phyloP scores from a whole-genome alignment of 179 eudicot species.

The Silene coronaria region DNA sequence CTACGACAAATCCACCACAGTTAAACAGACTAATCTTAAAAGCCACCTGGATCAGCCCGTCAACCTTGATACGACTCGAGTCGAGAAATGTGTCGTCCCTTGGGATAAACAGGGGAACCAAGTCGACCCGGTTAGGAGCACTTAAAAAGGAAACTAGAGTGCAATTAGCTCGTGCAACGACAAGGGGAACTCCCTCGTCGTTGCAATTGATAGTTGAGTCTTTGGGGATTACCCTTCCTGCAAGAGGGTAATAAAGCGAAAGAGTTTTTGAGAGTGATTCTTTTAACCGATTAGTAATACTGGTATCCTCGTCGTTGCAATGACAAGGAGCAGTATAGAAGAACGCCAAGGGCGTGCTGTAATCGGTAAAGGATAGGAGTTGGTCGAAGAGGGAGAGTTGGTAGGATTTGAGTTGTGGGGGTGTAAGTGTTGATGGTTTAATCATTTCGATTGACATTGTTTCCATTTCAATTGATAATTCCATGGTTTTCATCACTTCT shows the following conservation, averaged over 20 bases:
- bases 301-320: background rate
- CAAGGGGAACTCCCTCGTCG: background rate
- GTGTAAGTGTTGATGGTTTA: background rate
- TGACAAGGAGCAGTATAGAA: background rate
- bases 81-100: background rate
- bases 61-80: background rate
- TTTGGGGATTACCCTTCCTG: background rate
- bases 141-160: background rate
- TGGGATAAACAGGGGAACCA: background rate
- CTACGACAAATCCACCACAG: background rate
- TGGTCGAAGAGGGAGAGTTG: background rate
- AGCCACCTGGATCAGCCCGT: background rate
- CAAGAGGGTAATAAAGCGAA: background rate
- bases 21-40: background rate
- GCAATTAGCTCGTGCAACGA: background rate
- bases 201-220: background rate
- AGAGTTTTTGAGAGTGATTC: constrained; percentile 1
- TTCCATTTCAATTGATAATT: background rate
- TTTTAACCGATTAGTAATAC: background rate
- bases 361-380: background rate
- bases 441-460: background rate
- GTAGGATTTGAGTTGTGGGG: background rate
- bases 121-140: background rate
- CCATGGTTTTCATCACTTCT: background rate
- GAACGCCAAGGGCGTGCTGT: background rate